These are phyloP conservation scores for Colletotrichum tropicicola DNA, from an alignment of 2,329 filamentous ascomycete species.

Conservation along the genomic window DNA sequence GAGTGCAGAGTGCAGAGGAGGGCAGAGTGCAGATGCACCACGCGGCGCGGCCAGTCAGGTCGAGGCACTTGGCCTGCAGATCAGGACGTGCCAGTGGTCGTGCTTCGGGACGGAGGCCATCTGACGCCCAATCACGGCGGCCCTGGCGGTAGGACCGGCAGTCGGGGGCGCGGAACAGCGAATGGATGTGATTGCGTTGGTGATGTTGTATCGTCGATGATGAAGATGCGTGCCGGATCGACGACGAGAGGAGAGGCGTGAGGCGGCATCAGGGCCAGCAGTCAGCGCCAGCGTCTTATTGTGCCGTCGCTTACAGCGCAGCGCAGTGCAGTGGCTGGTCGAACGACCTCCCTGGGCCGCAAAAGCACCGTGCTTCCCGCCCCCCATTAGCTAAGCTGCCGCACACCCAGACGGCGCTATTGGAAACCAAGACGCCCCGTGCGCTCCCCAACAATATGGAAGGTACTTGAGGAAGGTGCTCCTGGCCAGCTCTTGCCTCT, in stretches of 20 bases:
- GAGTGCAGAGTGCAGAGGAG: too few relatives aligned
- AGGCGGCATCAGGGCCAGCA: too few relatives aligned
- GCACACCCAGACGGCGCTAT: background rate
- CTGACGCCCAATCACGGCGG: conserved; percentile 20
- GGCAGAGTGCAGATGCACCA: background rate
- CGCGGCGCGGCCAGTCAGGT: conserved; percentile 10
- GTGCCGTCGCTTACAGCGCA: too few relatives aligned
- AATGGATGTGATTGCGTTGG: background rate
- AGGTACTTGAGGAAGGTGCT: too few relatives aligned
- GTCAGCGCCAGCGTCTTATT: too few relatives aligned
- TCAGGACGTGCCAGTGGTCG: conserved; percentile 23
- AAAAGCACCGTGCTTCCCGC: background rate
- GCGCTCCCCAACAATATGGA: background rate
- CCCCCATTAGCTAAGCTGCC: too few relatives aligned
- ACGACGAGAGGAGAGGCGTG: too few relatives aligned
- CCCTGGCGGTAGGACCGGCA: conserved; percentile 16
- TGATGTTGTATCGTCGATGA: background rate
- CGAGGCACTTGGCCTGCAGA: conserved; percentile 22
- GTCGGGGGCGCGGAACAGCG: background rate
- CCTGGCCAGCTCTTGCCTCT: background rate
- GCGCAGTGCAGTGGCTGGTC: too few relatives aligned
- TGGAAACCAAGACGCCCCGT: background rate
- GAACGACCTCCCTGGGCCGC: background rate
- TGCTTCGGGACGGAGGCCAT: conserved; percentile 8
- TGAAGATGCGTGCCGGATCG: too few relatives aligned